Evolutionary conservation across 2,329 filamentous ascomycete genomes (phyloP).

Genomic region (Diaporthe citrichinensis): DNA sequence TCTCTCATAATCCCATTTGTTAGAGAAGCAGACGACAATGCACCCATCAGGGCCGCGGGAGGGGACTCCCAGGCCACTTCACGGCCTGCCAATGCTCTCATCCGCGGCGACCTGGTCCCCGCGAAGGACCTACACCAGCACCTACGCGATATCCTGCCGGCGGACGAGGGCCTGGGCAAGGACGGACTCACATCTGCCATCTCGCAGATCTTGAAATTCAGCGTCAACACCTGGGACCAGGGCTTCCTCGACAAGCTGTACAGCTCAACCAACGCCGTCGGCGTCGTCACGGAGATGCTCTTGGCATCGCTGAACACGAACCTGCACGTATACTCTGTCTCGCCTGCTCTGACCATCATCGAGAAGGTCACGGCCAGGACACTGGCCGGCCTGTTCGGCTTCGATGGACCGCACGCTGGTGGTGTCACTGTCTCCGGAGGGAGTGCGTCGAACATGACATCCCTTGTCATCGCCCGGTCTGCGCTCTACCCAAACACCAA

Average conservation of each 20-base stretch:
- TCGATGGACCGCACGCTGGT: constrained; percentile 77
- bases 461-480: constrained; percentile 90
- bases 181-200: constrained; percentile 82
- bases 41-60: constrained; percentile 61
- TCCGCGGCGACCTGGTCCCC: constrained; percentile 66
- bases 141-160: constrained; percentile 71
- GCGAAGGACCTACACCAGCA: constrained; percentile 70
- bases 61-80: constrained; percentile 63
- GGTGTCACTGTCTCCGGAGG: constrained; percentile 87
- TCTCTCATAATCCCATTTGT: constrained; percentile 80
- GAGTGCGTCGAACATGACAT: constrained; percentile 86
- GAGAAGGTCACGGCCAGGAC: constrained; percentile 85
- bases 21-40: constrained; percentile 75
- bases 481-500: constrained; percentile 86
- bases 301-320: constrained; percentile 93
- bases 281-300: constrained; percentile 86
- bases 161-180: constrained; percentile 71
- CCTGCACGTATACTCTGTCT: constrained; percentile 94
- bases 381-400: constrained; percentile 83
- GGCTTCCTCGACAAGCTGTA: constrained; percentile 98
- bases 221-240: constrained; percentile 98
- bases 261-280: constrained; percentile 88
- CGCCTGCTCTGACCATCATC: constrained; percentile 87
- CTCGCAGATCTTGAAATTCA: constrained; percentile 81
- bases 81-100: constrained; percentile 68